phyloP scores from a whole-genome alignment of 306 rosid genomes.

The Mimosa pudica region DNA sequence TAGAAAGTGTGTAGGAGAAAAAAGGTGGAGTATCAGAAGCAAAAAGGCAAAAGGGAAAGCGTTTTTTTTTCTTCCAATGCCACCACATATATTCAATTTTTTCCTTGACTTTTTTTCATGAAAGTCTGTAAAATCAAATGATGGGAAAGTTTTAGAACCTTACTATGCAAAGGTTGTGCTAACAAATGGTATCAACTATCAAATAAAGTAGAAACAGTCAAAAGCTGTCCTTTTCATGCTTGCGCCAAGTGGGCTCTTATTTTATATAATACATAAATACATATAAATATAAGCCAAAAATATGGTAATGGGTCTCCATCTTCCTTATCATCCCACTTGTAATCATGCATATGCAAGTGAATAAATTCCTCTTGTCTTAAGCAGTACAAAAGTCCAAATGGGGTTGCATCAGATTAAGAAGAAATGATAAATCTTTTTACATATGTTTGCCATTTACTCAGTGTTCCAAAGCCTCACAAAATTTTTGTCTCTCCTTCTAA shows the following conservation, averaged over 20 bases:
- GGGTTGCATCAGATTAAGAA: conserved; percentile 37
- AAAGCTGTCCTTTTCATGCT: conserved; percentile 41
- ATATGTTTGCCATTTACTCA: conserved; percentile 21
- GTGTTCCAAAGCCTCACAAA: conserved; percentile 24
- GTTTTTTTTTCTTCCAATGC: background rate
- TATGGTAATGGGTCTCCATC: conserved; percentile 39
- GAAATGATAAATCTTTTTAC: background rate
- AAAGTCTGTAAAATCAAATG: conserved; percentile 31
- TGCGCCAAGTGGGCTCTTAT: conserved; percentile 38
- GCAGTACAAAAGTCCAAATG: conserved; percentile 54
- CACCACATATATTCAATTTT: conserved; percentile 2
- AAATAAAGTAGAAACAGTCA: conserved; percentile 30
- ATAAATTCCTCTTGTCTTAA: conserved; percentile 53
- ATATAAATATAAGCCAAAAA: background rate
- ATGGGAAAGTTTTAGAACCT: conserved; percentile 38
- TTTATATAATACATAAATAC: background rate
- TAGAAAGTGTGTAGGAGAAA: conserved; percentile 9
- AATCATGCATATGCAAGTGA: conserved; percentile 42
- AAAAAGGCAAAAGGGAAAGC: conserved; percentile 32
- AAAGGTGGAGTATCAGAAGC: conserved; percentile 10
- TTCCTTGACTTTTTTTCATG: background rate
- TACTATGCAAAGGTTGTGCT: conserved; percentile 25
- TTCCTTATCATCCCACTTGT: conserved; percentile 48
- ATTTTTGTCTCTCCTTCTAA: conserved; percentile 30
- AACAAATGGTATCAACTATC: conserved; percentile 27